A percentile compares a stretch with the other conserved stretches of the same genome.
Conservation (phyloP, 768 basidiomycete genomes). For the Podaxis sp. region DNA sequence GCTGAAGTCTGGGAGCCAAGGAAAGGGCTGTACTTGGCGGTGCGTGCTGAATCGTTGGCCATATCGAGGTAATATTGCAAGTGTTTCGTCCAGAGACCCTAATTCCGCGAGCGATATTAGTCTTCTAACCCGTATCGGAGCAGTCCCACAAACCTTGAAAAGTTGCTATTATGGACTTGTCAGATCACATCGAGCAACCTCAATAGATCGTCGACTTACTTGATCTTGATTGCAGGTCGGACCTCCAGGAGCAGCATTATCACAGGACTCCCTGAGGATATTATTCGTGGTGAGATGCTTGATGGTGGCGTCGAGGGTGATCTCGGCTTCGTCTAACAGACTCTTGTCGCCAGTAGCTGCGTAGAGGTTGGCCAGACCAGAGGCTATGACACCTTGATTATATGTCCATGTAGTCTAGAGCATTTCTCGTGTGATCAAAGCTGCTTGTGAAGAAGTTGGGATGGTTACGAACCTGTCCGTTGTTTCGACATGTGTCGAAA, state of each 20-base stretch:
- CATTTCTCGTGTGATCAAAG: not conserved
- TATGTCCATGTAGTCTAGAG: conserved; percentile 58
- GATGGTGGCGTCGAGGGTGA: conserved; percentile 53
- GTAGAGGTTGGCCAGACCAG: conserved; percentile 48
- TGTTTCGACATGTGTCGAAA: conserved; percentile 37
- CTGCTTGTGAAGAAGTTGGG: not conserved
- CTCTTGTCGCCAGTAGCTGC: conserved; percentile 37
- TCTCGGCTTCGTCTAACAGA: conserved; percentile 47
- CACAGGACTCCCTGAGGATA: conserved; percentile 54
- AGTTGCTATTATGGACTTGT: conserved; percentile 33
- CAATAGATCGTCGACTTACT: conserved; percentile 21
- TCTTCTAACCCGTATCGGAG: not conserved
- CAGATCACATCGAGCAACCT: not conserved
- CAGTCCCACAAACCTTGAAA: conserved; percentile 35
- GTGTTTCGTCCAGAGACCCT: conserved; percentile 56
- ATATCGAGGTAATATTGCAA: conserved; percentile 48
- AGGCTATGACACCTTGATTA: conserved; percentile 59
- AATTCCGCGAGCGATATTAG: not conserved
- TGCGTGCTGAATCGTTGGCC: conserved; percentile 41
- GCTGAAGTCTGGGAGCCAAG: conserved; percentile 41
- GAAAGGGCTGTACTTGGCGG: conserved; percentile 42
- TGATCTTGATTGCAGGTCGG: conserved; percentile 47
- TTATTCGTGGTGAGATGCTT: conserved; percentile 34
- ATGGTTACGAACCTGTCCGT: conserved; percentile 36
- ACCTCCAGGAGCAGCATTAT: conserved; percentile 39